Conservation (phyloP, 208 protist genomes). For the Wallacemonas collosoma region DNA sequence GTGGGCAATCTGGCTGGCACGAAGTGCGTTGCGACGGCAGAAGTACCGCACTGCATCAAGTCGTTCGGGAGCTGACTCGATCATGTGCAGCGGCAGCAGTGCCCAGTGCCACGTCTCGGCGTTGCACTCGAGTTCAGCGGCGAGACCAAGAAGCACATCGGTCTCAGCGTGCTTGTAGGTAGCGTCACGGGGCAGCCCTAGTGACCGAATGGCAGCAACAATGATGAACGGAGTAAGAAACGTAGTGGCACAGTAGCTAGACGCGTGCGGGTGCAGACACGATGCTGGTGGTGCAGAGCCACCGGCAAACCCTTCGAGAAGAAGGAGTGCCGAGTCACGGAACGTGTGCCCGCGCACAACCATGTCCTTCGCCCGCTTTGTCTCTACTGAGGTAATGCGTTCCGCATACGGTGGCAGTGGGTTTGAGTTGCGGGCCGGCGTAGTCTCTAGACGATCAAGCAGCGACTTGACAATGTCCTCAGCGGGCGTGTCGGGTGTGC, state of each 20-base stretch:
- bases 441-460: constrained; percentile 58
- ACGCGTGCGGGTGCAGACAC: constrained; percentile 84
- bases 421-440: constrained; percentile 46
- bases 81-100: constrained; percentile 82
- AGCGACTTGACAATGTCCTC: constrained; percentile 78
- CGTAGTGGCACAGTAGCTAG: constrained; percentile 81
- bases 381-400: constrained; percentile 31
- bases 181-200: constrained; percentile 44
- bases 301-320: constrained; percentile 73
- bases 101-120: constrained; percentile 82
- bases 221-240: constrained; percentile 84
- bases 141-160: constrained; percentile 64
- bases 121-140: constrained; percentile 68
- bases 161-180: constrained; percentile 73
- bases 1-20: constrained; percentile 28
- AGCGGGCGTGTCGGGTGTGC: constrained; percentile 70
- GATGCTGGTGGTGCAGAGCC: constrained; percentile 47
- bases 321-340: constrained; percentile 69
- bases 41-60: constrained; percentile 60
- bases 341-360: constrained; percentile 68
- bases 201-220: constrained; percentile 47
- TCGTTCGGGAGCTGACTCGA: constrained; percentile 43
- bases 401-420: constrained; percentile 83
- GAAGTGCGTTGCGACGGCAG: constrained; percentile 77
- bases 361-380: constrained; percentile 54